These are phyloP conservation scores for Leptodermis oblonga DNA, from an alignment of 257 asterid species.

Conservation along the genomic window DNA sequence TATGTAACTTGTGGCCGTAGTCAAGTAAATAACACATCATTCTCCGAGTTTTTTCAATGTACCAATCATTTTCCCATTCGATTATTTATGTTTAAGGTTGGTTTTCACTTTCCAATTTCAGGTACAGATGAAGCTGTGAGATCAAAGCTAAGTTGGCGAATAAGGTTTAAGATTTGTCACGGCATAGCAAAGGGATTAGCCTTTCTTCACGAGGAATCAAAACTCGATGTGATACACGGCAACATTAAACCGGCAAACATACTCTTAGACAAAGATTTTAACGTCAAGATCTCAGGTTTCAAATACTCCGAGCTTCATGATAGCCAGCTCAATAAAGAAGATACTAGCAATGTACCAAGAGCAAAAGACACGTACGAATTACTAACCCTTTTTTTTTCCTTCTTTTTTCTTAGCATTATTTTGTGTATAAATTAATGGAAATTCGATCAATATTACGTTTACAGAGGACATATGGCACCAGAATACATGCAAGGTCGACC, in stretches of 20 bases:
- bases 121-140: too few species aligned
- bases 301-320: conserved; percentile 6
- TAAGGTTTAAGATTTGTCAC: background rate
- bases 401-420: background rate
- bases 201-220: conserved; percentile 1
- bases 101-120: background rate
- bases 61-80: too few species aligned
- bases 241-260: too few species aligned
- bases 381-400: background rate
- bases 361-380: background rate
- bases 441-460: background rate
- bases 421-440: too few species aligned
- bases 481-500: background rate
- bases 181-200: conserved; percentile 1
- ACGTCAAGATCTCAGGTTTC: background rate
- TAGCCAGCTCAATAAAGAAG: background rate
- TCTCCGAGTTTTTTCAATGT: too few species aligned
- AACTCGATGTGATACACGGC: too few species aligned
- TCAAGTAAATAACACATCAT: too few species aligned
- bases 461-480: too few species aligned
- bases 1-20: too few species aligned
- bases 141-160: background rate
- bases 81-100: too few species aligned
- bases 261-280: too few species aligned
- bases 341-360: background rate